Conservation (phyloP, 306 rosid species). For the Albizia julibrissin region DNA sequence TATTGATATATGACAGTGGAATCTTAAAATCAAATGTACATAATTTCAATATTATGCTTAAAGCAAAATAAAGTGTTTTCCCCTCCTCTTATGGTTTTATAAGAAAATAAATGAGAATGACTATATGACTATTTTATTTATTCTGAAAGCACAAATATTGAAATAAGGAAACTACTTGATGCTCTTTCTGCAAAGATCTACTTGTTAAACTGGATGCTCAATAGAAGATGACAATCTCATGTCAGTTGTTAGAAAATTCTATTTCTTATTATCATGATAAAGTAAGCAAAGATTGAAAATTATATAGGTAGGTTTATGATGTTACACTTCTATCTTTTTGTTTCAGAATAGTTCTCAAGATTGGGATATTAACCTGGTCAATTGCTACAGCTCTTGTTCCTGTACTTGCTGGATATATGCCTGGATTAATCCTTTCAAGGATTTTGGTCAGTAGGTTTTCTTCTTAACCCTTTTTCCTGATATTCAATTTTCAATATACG, state of each 20-base stretch:
- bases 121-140: background rate
- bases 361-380: slow-evolving; percentile 91
- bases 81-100: background rate
- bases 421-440: slow-evolving; percentile 78
- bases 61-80: background rate
- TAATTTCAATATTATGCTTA: background rate
- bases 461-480: background rate
- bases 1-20: background rate
- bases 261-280: background rate
- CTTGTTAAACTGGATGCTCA: background rate
- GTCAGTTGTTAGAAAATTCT: background rate
- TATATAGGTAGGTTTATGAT: slow-evolving; percentile 13
- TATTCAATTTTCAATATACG: slow-evolving; percentile 1
- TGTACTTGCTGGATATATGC: slow-evolving; percentile 84
- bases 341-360: slow-evolving; percentile 78
- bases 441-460: slow-evolving; percentile 63
- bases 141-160: background rate
- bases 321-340: slow-evolving; percentile 26
- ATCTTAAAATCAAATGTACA: background rate
- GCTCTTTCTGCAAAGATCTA: background rate
- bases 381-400: slow-evolving; percentile 87
- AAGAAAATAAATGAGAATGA: background rate
- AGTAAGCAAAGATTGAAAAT: background rate
- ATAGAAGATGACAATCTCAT: background rate
- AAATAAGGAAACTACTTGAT: background rate